Evolutionary conservation across 257 asterid species (phyloP).

Genomic region (Solanum bulbocastanum): DNA sequence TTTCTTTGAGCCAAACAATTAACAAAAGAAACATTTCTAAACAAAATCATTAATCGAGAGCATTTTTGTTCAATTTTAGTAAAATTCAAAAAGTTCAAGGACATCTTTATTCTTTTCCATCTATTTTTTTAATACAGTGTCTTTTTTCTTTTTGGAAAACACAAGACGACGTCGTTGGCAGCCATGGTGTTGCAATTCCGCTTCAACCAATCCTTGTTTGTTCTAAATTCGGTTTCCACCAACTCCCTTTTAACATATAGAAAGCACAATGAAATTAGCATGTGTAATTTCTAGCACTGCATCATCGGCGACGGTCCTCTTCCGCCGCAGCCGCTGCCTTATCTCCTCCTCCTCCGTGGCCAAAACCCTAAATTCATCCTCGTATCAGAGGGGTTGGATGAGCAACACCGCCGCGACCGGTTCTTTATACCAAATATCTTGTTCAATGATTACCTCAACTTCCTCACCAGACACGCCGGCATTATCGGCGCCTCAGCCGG

Average conservation of each 20-base stretch:
- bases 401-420: not conserved
- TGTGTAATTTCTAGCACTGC: conserved; percentile 12
- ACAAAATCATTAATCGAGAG: not conserved
- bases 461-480: conserved; percentile 2
- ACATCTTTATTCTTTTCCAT: not conserved
- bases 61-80: not conserved
- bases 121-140: not conserved
- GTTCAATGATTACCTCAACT: conserved; percentile 21
- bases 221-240: not conserved
- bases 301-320: conserved; percentile 19
- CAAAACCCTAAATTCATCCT: conserved; percentile 7
- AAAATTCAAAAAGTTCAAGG: not conserved
- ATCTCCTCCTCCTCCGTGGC: conserved; percentile 14
- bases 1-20: not conserved
- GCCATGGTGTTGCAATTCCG: not conserved
- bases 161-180: not conserved
- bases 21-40: not conserved
- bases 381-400: conserved; percentile 5
- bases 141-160: too few relatives aligned
- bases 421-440: conserved; percentile 14
- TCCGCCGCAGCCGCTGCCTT: conserved; percentile 20
- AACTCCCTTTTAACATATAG: not conserved
- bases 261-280: not conserved
- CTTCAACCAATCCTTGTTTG: not conserved
- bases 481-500: conserved; percentile 5